Evolutionary conservation across 768 basidiomycete genomes (phyloP).

Genomic region (Lentinula detonsa): DNA sequence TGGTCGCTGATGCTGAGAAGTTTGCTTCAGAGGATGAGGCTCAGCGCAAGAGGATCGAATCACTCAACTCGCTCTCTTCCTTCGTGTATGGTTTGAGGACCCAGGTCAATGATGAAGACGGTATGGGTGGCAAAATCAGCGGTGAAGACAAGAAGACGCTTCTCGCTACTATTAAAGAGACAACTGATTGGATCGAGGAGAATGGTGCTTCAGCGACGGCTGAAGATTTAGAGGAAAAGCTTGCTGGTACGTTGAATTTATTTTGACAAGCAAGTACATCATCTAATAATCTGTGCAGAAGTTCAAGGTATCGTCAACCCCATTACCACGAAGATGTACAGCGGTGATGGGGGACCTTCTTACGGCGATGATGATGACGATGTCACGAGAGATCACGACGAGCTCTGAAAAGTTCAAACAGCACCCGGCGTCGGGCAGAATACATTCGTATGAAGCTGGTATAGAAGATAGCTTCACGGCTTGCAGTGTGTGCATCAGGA

Average conservation of each 20-base stretch:
- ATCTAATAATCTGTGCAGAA: slow-evolving; percentile 28
- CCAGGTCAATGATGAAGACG: slow-evolving; percentile 82
- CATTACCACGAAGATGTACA: slow-evolving; percentile 80
- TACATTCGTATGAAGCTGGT: background rate
- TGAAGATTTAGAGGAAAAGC: slow-evolving; percentile 91
- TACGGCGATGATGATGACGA: slow-evolving; percentile 30
- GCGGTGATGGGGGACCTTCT: slow-evolving; percentile 34
- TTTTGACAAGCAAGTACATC: background rate
- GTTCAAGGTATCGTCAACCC: slow-evolving; percentile 74
- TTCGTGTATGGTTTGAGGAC: slow-evolving; percentile 85
- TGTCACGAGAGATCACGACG: slow-evolving; percentile 37
- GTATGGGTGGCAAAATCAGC: slow-evolving; percentile 83
- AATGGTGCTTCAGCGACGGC: slow-evolving; percentile 68
- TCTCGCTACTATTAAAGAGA: slow-evolving; percentile 77
- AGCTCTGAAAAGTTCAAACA: slow-evolving; percentile 26
- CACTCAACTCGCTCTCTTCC: slow-evolving; percentile 75
- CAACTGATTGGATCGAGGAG: slow-evolving; percentile 88
- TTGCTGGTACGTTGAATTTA: slow-evolving; percentile 36
- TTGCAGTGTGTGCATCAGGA: background rate
- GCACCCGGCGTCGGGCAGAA: no score
- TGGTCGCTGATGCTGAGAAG: slow-evolving; percentile 92
- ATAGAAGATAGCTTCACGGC: background rate
- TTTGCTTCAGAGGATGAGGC: slow-evolving; percentile 78
- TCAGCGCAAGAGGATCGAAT: slow-evolving; percentile 77
- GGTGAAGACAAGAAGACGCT: slow-evolving; percentile 84